Percentiles rank a stretch among this genome's conserved stretches.
Evolutionary conservation across 306 rosid species (phyloP).

Genomic region (Prosopis cineraria): DNA sequence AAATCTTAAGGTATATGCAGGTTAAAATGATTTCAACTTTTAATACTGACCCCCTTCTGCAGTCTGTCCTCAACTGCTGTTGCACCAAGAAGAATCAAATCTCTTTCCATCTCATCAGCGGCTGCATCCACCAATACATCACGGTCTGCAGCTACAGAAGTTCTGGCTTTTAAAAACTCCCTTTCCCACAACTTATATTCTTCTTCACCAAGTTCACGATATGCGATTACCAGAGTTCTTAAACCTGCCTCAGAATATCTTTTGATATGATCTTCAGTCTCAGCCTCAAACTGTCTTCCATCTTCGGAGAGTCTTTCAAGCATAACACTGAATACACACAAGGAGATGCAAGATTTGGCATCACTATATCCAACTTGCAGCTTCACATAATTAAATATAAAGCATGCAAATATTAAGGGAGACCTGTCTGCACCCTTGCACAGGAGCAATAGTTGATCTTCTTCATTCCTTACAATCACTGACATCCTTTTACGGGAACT

Average conservation of each 20-base stretch:
- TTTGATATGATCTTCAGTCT: constrained; percentile 69
- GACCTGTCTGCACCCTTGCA: constrained; percentile 99
- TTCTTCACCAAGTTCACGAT: constrained; percentile 63
- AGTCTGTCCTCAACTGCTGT: constrained; percentile 91
- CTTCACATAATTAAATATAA: constrained; percentile 17
- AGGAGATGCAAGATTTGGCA: constrained; percentile 33
- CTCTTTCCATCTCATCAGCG: constrained; percentile 71
- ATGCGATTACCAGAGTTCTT: constrained; percentile 74
- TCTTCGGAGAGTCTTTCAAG: constrained; percentile 67
- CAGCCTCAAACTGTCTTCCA: constrained; percentile 71
- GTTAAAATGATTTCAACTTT: not conserved
- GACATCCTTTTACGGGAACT: constrained; percentile 96
- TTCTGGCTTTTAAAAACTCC: constrained; percentile 63
- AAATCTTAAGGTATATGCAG: not conserved
- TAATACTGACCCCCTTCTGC: constrained; percentile 72
- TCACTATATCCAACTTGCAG: constrained; percentile 37
- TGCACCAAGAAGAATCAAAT: constrained; percentile 80
- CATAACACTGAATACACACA: constrained; percentile 62
- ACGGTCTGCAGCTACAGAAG: constrained; percentile 57
- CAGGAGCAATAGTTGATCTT: constrained; percentile 65
- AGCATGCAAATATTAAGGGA: constrained; percentile 34
- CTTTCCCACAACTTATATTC: constrained; percentile 66
- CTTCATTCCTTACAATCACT: constrained; percentile 73
- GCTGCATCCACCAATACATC: constrained; percentile 58
- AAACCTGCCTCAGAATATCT: constrained; percentile 88